Evolutionary conservation across 345 rosid genomes (phyloP).

Genomic region (Mercurialis annua): DNA sequence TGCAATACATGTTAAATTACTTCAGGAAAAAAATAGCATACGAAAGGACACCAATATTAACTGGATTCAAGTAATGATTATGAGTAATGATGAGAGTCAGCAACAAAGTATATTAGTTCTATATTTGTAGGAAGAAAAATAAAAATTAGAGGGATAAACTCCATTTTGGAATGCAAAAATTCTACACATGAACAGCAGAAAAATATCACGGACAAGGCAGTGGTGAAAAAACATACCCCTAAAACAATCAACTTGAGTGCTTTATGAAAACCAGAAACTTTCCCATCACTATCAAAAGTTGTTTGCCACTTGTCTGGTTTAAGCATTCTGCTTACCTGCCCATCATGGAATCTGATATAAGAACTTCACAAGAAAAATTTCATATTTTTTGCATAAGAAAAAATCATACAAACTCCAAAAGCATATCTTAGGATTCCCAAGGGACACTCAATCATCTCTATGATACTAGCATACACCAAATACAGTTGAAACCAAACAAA

Average conservation of each 20-base stretch:
- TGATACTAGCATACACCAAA: not conserved
- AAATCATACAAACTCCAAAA: conserved; percentile 1
- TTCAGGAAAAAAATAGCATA: not conserved
- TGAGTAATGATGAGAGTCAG: not conserved
- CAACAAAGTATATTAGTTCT: not conserved
- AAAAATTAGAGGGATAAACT: not conserved
- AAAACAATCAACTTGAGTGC: conserved; percentile 65
- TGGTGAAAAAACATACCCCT: conserved; percentile 57
- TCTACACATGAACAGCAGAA: conserved; percentile 1
- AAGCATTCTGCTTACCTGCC: conserved; percentile 75
- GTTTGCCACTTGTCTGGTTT: conserved; percentile 88
- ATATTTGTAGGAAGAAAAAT: not conserved
- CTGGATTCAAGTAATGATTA: not conserved
- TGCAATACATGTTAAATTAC: not conserved
- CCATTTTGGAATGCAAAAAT: not conserved
- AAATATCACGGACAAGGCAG: not conserved
- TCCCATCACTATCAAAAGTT: conserved; percentile 72
- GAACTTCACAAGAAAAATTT: not conserved
- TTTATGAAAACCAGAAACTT: conserved; percentile 70
- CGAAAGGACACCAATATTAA: not conserved
- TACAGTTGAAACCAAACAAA: not conserved
- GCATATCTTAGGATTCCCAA: not conserved
- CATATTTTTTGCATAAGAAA: not conserved
- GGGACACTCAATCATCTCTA: not conserved
- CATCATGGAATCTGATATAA: conserved; percentile 18